Base-by-base conservation (phyloP, 2,329 filamentous ascomycete species). In the Calonectria henricotiae region DNA sequence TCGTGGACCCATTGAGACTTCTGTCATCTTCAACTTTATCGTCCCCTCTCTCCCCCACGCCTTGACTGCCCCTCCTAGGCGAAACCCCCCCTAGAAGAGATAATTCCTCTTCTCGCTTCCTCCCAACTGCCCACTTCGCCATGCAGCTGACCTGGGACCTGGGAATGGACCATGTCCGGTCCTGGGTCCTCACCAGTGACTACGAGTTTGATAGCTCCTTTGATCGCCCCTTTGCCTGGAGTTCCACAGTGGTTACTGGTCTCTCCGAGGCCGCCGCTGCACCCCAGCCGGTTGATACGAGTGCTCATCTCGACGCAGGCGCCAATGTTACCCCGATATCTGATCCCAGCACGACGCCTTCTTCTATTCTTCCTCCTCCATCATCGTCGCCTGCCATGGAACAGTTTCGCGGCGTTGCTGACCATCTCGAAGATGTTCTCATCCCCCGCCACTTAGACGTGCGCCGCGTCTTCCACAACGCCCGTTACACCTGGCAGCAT, bases 61-160 rank as follows among this genome's bases (percentile, higher is more conserved):
- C 55, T 61, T 37, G 55, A 23, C 27, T 20, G 35, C 39, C 60
- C 25, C 54, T 55, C 39, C 67, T 46, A 39, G 27, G 30, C 58
- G 30, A 54, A 44, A 35, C 17, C 30, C 27, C 37, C 49, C 49
- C 35, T 30, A 27, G 27, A 44, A 44, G 51, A 65, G 65, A 49
- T 13, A 71, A 25, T 37, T 51, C 70, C 65, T 66, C 32, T 30
- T 20, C 54, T 65, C 54, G 15, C 39, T 66, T 65, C 64, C 64
- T 67, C 43, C 55, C 58, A 46, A 47, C 67, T 44, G n/a, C 44
- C 66, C 46, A 47, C 62, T 58, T 64, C 69, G 71, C 51, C 65
- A 78, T 78, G 76, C 75, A 78, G 71, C 68, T 77, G 69, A 75
- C 72, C n/a, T 78, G 76, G 76, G 76, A 77, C 72, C 72, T 74